Evolutionary conservation across 495 filamentous ascomycete species (phyloP), one percentile per base, ranked within the genome.

Genomic region (Penicillium salamii): DNA sequence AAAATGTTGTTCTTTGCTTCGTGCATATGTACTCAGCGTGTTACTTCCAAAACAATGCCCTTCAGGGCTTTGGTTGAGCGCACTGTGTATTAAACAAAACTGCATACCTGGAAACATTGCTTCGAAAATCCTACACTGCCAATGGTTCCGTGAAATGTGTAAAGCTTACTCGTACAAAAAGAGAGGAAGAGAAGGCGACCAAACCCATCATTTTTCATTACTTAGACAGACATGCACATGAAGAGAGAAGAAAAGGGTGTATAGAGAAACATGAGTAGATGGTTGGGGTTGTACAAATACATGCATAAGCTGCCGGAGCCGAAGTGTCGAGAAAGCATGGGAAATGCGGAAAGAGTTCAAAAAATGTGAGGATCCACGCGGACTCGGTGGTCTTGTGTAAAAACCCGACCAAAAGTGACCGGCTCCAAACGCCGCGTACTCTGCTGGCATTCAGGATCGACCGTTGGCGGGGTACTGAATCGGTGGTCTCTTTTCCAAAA

Each of bases 241-340:
- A 60, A 53, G 42, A 49, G 61, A 62, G 58, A 54, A 55, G 53
- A 52, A 33, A 38, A 61, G 54, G 37, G 38, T 54, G 45, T 48
- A 42, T 59, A 46, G 45, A 53, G 55, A 42, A 61, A 39, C 42
- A 42, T 49, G 53, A 53, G 55, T 59, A 63, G 52, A 62, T 62
- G 41, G 51, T 58, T 66, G 50, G 51, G 53, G 54, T 65, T 69
- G 58, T 74, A 74, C 62, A 72, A 74, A 65, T 74, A 74, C 70
- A 74, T 60, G 70, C 68, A 74, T 57, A 54, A 66, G 58, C 63
- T 68, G 64, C 60, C 64, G 52, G 64, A 66, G 63, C 61, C 58
- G 64, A 52, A 53, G 49, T 56, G 53, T 62, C 53, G 53, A 59
- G 44, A 62, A 52, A 49, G 51, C 58, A 46, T 58, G 51, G 63